Evolutionary conservation across 2,329 filamentous ascomycete species (phyloP), one percentile per base, ranked within the genome.

Genomic region (Fusarium equiseti): DNA sequence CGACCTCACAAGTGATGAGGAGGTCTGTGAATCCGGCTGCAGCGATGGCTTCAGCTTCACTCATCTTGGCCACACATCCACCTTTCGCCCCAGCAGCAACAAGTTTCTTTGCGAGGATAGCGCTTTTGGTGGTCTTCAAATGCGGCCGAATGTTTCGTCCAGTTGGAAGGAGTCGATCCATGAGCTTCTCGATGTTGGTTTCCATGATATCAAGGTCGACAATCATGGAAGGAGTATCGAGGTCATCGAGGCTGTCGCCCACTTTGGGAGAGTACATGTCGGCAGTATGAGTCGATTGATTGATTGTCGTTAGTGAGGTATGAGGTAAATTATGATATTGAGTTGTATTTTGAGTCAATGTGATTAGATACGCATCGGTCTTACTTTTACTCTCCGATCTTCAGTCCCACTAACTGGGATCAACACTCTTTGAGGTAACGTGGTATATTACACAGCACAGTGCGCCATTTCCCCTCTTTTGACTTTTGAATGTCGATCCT

Each of bases 211-310:
- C 81, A 12, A 87, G 80, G 54, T 87, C 82, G 48, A 87, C 85
- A 46, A 88, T 81, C 85, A 88, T 87, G 55, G 85, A 87, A 2
- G 86, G 86, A 0, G 86, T 88, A 72, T 88, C 86, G 45, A 88
- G 84, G 22, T 51, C 46, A 8, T 63, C 35, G 22, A 73, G 26
- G 26, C 66, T 51, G 8, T 62, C 55, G 42, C 68, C 49, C n/a
- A 66, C 40, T 20, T 57, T 59, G 15, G 56, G 67, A 8, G 51
- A 42, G 15, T 59, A 68, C 62, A 65, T 65, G 26, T 35, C 45
- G 60, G 16, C n/a, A 6, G 8, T 15, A 16, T n/a, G 8, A 3
- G 50, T n/a, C 5, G 18, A 10, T 6, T 11, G 15, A 32, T 4
- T 10, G 20, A 4, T 10, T 2, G 13, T 6, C 6, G 2, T 44